Evolutionary conservation across 192 early-diverging fungal genomes (phyloP).

Genomic region (Entomortierella chlamydospora): DNA sequence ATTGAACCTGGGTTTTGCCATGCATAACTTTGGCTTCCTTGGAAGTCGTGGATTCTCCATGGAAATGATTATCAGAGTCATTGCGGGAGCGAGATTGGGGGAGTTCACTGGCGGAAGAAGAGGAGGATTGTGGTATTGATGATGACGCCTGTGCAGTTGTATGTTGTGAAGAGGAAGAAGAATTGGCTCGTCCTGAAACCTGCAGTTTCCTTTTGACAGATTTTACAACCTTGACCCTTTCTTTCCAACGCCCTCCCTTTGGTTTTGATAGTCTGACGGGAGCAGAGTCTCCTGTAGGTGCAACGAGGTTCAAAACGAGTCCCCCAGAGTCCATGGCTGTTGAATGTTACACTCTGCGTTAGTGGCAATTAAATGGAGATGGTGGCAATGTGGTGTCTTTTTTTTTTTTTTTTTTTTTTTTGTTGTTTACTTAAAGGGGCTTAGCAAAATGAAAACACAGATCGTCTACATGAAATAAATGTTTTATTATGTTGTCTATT

Average conservation of each 20-base stretch:
- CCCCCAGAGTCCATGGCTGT: constrained; percentile 42
- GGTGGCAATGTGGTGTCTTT: neutral
- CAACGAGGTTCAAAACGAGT: constrained; percentile 45
- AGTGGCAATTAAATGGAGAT: neutral
- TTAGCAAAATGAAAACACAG: neutral
- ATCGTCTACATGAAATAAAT: neutral
- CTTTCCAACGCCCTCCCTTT: constrained; percentile 57
- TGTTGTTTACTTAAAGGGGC: neutral
- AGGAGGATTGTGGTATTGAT: constrained; percentile 1
- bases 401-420: constrained; percentile 1
- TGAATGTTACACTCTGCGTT: neutral
- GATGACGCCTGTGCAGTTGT: neutral
- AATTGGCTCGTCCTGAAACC: neutral
- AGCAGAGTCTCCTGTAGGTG: constrained; percentile 25
- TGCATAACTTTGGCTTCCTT: constrained; percentile 56
- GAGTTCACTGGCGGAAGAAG: neutral
- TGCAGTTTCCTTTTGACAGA: constrained; percentile 28
- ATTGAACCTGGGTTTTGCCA: constrained; percentile 75
- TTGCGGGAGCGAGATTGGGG: constrained; percentile 13
- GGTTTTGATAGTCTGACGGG: constrained; percentile 31
- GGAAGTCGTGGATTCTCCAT: constrained; percentile 7
- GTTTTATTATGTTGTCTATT: too few species aligned
- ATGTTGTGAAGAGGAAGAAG: constrained; percentile 1
- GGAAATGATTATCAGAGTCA: constrained; percentile 19
- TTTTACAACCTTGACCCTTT: constrained; percentile 50